Percentiles rank a stretch among this genome's conserved stretches.
Evolutionary conservation across 2,329 filamentous ascomycete species (phyloP).

Genomic region (Didymosphaeria variabile): DNA sequence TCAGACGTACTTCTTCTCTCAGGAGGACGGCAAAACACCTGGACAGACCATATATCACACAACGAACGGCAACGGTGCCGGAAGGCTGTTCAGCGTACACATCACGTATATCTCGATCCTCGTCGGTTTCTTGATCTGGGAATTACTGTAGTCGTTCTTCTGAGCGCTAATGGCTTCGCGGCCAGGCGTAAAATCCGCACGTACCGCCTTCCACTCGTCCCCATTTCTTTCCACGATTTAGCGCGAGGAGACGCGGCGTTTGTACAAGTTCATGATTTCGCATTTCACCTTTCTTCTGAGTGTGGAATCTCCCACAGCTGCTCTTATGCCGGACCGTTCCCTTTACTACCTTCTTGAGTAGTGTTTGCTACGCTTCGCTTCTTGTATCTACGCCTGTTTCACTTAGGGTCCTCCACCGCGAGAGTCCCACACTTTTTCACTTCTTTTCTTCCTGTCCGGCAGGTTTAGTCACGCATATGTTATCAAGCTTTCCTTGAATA

Average conservation of each 20-base stretch:
- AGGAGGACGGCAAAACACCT: conserved; percentile 34
- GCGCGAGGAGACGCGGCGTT: not conserved
- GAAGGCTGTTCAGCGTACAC: conserved; percentile 28
- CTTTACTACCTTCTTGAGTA: not conserved
- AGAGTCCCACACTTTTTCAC: not conserved
- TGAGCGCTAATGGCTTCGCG: not conserved
- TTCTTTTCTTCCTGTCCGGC: not conserved
- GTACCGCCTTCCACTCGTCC: not conserved
- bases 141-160: conserved; percentile 28
- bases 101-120: conserved; percentile 35
- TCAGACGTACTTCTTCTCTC: conserved; percentile 50
- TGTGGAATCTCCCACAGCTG: not conserved
- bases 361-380: not conserved
- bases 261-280: not conserved
- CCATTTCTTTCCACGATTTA: conserved; percentile 6
- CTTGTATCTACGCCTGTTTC: not conserved
- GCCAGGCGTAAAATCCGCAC: not conserved
- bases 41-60: conserved; percentile 39
- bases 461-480: not conserved
- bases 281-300: not conserved
- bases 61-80: conserved; percentile 28
- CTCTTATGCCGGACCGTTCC: not conserved
- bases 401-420: not conserved
- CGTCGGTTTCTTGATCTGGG: conserved; percentile 38
- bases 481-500: not conserved